Evolutionary conservation across 2,329 filamentous ascomycete species (phyloP).

Genomic region (Paracoccidioides lutzii): DNA sequence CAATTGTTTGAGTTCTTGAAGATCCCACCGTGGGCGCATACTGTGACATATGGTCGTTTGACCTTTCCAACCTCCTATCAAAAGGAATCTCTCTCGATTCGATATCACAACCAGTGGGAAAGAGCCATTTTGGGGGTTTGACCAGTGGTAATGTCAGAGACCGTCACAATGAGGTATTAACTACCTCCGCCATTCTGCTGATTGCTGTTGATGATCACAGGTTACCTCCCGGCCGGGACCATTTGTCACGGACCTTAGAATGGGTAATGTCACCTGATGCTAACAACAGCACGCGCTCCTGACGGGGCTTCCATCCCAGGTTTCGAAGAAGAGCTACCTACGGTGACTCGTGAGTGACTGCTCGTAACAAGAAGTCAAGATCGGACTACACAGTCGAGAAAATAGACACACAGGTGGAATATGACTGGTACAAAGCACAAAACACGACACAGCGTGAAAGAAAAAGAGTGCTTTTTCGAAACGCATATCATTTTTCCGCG

Average conservation of each 20-base stretch:
- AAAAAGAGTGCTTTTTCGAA: background rate
- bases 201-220: background rate
- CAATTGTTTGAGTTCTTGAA: background rate
- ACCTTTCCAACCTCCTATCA: background rate
- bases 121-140: background rate
- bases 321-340: background rate
- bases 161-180: background rate
- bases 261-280: background rate
- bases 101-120: background rate
- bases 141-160: background rate
- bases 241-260: background rate
- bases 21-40: background rate
- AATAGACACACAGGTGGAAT: background rate
- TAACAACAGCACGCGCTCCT: background rate
- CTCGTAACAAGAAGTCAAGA: background rate
- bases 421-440: slow-evolving; percentile 1
- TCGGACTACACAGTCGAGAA: background rate
- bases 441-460: background rate
- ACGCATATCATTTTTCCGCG: background rate
- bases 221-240: background rate
- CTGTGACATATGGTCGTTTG: background rate
- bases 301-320: background rate
- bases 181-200: background rate
- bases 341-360: background rate
- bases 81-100: background rate